Conservation (phyloP, 1,284 basidiomycete species). For the Melanopsichium pennsylvanicum region DNA sequence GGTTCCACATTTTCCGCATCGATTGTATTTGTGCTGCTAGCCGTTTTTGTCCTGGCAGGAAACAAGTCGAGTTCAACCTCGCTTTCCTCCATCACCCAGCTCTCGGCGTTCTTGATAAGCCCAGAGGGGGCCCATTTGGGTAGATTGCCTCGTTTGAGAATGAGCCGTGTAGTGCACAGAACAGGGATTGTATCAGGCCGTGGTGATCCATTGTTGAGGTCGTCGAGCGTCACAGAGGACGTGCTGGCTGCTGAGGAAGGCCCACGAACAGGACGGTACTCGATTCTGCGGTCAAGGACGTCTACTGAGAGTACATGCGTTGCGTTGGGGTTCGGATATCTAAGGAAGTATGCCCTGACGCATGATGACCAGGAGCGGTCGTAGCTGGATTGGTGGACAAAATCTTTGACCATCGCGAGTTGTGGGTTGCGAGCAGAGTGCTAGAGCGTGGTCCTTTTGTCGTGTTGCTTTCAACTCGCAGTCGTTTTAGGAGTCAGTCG, state of each 20-base stretch:
- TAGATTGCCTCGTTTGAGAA: constrained; percentile 87
- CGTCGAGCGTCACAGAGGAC: constrained; percentile 19
- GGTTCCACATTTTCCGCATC: neutral
- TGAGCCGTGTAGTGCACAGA: constrained; percentile 86
- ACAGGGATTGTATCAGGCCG: constrained; percentile 70
- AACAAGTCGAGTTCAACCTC: constrained; percentile 61
- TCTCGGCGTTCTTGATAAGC: constrained; percentile 70
- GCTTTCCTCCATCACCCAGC: constrained; percentile 65
- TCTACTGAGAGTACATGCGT: constrained; percentile 93
- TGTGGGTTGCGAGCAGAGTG: neutral
- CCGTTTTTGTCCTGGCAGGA: constrained; percentile 14
- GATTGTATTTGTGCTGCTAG: neutral
- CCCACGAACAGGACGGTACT: constrained; percentile 43
- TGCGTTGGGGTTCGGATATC: constrained; percentile 96
- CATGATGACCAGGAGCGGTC: constrained; percentile 54
- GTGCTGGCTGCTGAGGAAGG: constrained; percentile 20
- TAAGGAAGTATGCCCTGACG: constrained; percentile 80
- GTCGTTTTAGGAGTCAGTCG: too few species aligned
- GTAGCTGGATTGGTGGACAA: constrained; percentile 41
- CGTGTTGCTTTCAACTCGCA: neutral
- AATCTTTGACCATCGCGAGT: constrained; percentile 42
- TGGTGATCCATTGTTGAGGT: constrained; percentile 57
- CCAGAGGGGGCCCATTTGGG: constrained; percentile 89
- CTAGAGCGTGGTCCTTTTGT: neutral
- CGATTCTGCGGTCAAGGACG: constrained; percentile 77